These are phyloP conservation scores for Mortierella sp. DNA, from an alignment of 371 early-diverging fungal genomes.

Conservation along the genomic window DNA sequence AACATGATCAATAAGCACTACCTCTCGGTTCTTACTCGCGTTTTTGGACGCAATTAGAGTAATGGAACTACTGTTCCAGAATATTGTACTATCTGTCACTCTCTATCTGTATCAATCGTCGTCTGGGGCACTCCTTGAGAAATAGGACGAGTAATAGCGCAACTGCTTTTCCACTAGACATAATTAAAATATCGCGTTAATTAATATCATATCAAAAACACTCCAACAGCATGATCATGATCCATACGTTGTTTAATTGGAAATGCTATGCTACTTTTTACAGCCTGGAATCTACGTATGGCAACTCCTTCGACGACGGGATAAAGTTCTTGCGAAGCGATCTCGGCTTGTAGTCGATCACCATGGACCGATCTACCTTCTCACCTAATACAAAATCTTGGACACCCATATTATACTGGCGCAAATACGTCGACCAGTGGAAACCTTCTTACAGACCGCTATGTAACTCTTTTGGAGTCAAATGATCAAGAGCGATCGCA, in stretches of 20 bases:
- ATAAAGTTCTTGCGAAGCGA: neutral
- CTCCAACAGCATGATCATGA: no score
- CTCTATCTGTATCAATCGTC: no score
- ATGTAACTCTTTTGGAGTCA: neutral
- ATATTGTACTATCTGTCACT: neutral
- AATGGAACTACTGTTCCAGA: neutral
- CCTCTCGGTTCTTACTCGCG: constrained; percentile 80
- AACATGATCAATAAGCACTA: constrained; percentile 79
- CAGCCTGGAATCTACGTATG: neutral
- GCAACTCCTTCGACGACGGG: neutral
- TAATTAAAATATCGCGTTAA: no score
- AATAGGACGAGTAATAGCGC: no score
- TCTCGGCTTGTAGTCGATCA: neutral
- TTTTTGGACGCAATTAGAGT: constrained; percentile 83
- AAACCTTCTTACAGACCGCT: neutral
- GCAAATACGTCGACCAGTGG: neutral
- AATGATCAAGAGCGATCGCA: neutral
- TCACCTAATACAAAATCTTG: neutral
- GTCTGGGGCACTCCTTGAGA: no score
- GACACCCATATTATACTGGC: neutral
- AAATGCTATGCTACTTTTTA: neutral
- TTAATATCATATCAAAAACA: no score
- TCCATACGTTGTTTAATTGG: no score
- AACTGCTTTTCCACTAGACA: no score
- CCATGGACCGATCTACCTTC: neutral